Evolutionary conservation across 2,329 filamentous ascomycete species (phyloP).

Genomic region (Fusarium sp.): DNA sequence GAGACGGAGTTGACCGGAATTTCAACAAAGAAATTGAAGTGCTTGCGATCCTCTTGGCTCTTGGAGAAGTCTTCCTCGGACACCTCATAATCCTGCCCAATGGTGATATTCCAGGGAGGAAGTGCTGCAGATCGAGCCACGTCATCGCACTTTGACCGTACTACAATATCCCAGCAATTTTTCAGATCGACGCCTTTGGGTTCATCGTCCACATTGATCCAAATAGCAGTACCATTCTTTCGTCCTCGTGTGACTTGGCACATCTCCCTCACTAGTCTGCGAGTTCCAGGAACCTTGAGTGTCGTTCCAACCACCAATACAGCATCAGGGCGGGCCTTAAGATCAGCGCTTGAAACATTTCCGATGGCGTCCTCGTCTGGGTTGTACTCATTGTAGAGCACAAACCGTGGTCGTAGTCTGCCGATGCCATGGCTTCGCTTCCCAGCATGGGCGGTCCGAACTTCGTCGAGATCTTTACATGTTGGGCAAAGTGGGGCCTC

Average conservation of each 20-base stretch:
- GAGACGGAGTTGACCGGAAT: constrained; percentile 37
- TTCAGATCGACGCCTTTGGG: constrained; percentile 87
- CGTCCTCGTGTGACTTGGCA: constrained; percentile 86
- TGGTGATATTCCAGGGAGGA: constrained; percentile 66
- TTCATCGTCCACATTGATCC: constrained; percentile 91
- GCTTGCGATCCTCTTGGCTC: constrained; percentile 49
- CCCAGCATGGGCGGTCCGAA: constrained; percentile 79
- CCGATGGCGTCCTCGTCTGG: constrained; percentile 97
- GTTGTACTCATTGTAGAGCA: constrained; percentile 97
- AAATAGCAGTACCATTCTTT: constrained; percentile 86
- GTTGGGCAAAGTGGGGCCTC: constrained; percentile 81
- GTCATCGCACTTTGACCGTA: constrained; percentile 87
- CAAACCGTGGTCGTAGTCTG: constrained; percentile 88
- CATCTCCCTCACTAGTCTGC: constrained; percentile 89
- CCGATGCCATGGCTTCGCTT: constrained; percentile 95
- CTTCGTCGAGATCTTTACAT: constrained; percentile 78
- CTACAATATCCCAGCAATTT: constrained; percentile 91
- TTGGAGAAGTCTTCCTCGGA: constrained; percentile 57
- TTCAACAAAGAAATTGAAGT: constrained; percentile 42
- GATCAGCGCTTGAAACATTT: constrained; percentile 85
- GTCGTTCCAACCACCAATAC: constrained; percentile 96
- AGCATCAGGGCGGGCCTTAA: constrained; percentile 87
- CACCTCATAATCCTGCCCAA: constrained; percentile 61
- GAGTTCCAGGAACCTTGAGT: constrained; percentile 92
- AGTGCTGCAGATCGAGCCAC: constrained; percentile 78